phyloP scores from a whole-genome alignment of 2,329 filamentous ascomycete species.

The Alternaria alternata region DNA sequence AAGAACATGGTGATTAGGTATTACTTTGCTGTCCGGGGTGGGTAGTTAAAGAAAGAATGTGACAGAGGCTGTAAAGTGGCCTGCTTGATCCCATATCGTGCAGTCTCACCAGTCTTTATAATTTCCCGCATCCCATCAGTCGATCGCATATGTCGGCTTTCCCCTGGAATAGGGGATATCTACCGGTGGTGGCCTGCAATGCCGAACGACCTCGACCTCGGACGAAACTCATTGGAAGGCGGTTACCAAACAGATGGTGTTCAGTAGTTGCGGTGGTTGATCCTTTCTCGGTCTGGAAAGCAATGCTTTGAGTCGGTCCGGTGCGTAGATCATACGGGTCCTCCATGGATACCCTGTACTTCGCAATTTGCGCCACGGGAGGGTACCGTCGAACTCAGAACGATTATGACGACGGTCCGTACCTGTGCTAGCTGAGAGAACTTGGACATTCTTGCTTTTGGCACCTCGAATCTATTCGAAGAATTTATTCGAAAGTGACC shows the following conservation, averaged over 20 bases:
- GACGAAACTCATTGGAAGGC: conserved; percentile 8
- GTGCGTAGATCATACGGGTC: conserved; percentile 9
- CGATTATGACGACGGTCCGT: not conserved
- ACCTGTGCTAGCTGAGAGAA: not conserved
- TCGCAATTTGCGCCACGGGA: conserved; percentile 10
- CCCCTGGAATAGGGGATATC: conserved; percentile 11
- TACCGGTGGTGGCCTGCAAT: not conserved
- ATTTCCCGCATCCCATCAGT: not conserved
- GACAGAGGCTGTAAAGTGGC: conserved; percentile 24
- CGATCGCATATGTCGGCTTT: not conserved
- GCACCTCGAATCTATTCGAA: not conserved
- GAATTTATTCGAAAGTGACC: not conserved
- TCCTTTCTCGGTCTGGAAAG: conserved; percentile 16
- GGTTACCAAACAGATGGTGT: conserved; percentile 6
- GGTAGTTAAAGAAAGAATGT: conserved; percentile 18
- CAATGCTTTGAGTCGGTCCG: conserved; percentile 10
- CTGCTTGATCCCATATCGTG: conserved; percentile 15
- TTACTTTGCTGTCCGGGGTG: conserved; percentile 5
- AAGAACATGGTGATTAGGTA: conserved; percentile 33
- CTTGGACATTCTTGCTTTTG: not conserved
- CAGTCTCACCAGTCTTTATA: conserved; percentile 18
- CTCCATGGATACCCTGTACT: conserved; percentile 3
- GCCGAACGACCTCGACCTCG: conserved; percentile 4
- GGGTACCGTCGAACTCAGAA: not conserved
- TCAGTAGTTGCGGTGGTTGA: conserved; percentile 20